A percentile compares a stretch with the other conserved stretches of the same genome.
Conservation (phyloP, 2,329 filamentous ascomycete species). For the Cladosporium colombiae region DNA sequence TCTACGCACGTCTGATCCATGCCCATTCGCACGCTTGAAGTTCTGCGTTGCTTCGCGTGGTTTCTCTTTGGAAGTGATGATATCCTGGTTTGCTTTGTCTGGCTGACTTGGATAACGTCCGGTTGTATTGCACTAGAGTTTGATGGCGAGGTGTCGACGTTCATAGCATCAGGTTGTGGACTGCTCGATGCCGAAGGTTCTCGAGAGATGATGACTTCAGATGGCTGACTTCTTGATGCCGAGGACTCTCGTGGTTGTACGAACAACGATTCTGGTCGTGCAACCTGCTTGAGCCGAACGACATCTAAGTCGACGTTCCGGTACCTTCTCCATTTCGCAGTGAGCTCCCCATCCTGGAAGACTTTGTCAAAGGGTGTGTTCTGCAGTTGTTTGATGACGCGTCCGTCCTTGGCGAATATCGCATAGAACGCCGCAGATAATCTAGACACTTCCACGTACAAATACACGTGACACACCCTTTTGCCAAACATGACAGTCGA, state of each 20-base stretch:
- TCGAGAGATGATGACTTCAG: background rate
- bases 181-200: background rate
- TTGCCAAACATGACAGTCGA: slow-evolving; percentile 2
- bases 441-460: slow-evolving; percentile 1
- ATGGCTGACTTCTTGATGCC: background rate
- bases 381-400: slow-evolving; percentile 3
- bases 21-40: background rate
- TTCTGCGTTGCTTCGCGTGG: background rate
- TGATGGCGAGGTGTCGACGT: background rate
- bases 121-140: background rate
- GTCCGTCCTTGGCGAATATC: slow-evolving; percentile 1
- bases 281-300: background rate
- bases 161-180: background rate
- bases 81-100: background rate
- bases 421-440: slow-evolving; percentile 3
- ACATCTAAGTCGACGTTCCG: background rate
- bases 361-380: background rate
- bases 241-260: background rate
- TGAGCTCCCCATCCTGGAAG: slow-evolving; percentile 1
- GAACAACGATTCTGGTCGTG: background rate
- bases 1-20: background rate
- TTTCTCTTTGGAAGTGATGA: background rate
- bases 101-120: background rate
- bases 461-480: slow-evolving; percentile 10
- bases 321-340: slow-evolving; percentile 2